These are phyloP conservation scores for Calonectria ilicicola DNA, from an alignment of 2,329 filamentous ascomycete species.

Conservation along the genomic window DNA sequence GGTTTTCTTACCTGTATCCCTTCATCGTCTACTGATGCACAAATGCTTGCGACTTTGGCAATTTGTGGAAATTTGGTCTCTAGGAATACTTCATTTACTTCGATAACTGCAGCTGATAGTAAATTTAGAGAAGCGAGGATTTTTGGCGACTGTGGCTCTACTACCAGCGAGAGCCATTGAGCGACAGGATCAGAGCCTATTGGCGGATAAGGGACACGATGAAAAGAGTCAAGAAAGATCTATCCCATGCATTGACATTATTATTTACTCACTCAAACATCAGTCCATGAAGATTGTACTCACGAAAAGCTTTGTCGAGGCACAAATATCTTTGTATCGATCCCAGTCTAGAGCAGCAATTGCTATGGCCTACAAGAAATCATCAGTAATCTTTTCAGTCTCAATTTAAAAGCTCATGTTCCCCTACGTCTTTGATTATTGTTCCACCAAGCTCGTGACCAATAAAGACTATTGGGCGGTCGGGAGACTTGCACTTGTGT, in stretches of 20 bases:
- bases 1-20: background rate
- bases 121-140: background rate
- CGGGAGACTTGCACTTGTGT: no score
- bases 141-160: background rate
- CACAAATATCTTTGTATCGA: background rate
- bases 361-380: background rate
- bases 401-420: no score
- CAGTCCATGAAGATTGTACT: background rate
- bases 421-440: no score
- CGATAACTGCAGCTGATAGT: background rate
- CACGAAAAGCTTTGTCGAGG: background rate
- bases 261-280: background rate
- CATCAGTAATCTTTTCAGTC: no score
- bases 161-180: background rate
- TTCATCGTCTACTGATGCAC: background rate
- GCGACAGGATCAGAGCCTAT: background rate
- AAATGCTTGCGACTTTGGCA: background rate
- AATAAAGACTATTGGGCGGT: no score
- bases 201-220: background rate
- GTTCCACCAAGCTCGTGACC: no score
- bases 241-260: background rate
- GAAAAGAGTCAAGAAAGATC: background rate
- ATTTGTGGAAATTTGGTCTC: background rate
- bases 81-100: background rate
- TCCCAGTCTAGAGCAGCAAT: background rate